Base-by-base conservation (phyloP, 805 yeast species). In the Yueomyces sp. region DNA sequence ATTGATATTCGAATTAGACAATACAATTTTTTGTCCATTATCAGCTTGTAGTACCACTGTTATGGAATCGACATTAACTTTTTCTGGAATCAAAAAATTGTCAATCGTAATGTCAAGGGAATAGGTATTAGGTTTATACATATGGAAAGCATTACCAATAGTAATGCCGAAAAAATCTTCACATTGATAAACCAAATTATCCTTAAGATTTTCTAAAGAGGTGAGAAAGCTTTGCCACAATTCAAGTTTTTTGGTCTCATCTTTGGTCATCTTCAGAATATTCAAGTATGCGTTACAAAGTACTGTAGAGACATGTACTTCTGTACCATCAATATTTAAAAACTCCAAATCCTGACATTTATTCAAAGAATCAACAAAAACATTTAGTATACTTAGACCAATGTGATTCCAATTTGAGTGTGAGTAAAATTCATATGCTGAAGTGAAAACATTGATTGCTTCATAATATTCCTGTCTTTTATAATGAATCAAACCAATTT, bases 351-450 rank as follows among this genome's bases (percentile, higher is more conserved):
- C 40, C 1, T 53, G 45, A 42, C 60, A 57, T 12, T 55, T 53
- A 8, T 47, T 75, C 36, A 87, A 66, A 52, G 95, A 85, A 37
- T 77, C 76, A 30, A 84, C 70, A 54, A 80, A 86, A 1, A 79
- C 66, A 50, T 76, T 77, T 36, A 85, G 66, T 19, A 90, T 61
- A n/a, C 72, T 62, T 4, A 76, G 70, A 1, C 94, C 84, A 54
- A 86, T 75, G 39, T 65, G 60, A 42, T 73, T 73, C 96, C 96
- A 88, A 1, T 87, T 85, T 40, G 79, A 75, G 26, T 69, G 62
- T 5, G 73, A 70, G 53, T 83, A 87, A 44, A 76, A 76, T 36
- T 74, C 76, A 40, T 84, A 85, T 2, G 92, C 78, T 6, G 78
- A 75, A 36, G 76, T 75, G 9, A 90, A 65, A 3, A 84, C 75